Evolutionary conservation across 2,329 filamentous ascomycete species (phyloP), one percentile per base, ranked within the genome.

Genomic region (Phaeosphaeria sp.): DNA sequence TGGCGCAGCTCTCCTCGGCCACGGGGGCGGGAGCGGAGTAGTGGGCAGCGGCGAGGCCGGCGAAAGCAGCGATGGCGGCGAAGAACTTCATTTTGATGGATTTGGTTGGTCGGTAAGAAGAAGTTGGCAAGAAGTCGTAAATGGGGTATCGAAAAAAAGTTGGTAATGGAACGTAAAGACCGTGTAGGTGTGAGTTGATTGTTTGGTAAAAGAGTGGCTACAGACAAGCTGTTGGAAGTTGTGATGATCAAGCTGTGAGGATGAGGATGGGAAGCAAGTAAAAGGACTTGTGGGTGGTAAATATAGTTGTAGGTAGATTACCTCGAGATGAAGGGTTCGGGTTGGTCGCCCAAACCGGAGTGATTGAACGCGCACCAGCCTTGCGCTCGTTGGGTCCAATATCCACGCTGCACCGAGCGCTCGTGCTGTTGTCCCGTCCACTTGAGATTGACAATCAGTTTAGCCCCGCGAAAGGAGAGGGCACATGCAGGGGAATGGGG

Each of bases 21-120:
- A 25, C 49, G 39, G 30, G 55, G 30, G 36, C 50, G 43, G 60
- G 53, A 46, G 60, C 55, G 49, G 55, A 49, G 56, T 65, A 66
- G 24, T 65, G 64, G 3, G 71, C 71, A 51, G 64, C 64, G 46
- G 63, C 71, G 43, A 65, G 65, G 49, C 68, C 66, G 50, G 67
- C 51, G 55, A 72, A 48, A 40, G 69, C 59, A 59, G 69, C 67
- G 64, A 66, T 57, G 53, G 71, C 45, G 50, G 69, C 57, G 64
- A 71, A 66, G 70, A 74, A 74, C 67, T 68, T 70, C 73, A 75
- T 75, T 60, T 56, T 63, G 66, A 51, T 49, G 51, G 51, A 49
- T 53, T 45, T 45, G 51, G 53, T 61, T 49, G 45, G 39, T 51
- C 36, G 25, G 55, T 58, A 56, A 45, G 60, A 58, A 53, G 56